phyloP scores from a whole-genome alignment of 345 rosid genomes.

The Combretum micranthum region DNA sequence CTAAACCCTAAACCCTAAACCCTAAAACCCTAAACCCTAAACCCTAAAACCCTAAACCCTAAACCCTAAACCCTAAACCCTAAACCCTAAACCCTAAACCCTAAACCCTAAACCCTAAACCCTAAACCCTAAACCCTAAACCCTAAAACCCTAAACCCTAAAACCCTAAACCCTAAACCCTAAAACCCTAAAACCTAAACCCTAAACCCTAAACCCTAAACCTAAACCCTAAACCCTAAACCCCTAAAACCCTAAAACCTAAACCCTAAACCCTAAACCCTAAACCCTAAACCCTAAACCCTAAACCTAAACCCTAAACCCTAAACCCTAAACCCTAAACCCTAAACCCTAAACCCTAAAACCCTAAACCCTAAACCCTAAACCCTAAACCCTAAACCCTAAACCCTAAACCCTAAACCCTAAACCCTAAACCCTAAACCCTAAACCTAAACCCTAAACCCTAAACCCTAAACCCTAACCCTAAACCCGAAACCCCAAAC shows the following conservation, averaged over 20 bases:
- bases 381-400: constrained; percentile 8
- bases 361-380: constrained; percentile 20
- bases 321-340: constrained; percentile 9
- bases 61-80: too few relatives aligned
- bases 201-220: constrained; percentile 15
- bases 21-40: too few relatives aligned
- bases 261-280: constrained; percentile 15
- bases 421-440: constrained; percentile 19
- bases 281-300: constrained; percentile 11
- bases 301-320: constrained; percentile 13
- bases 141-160: constrained; percentile 20
- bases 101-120: constrained; percentile 15
- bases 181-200: constrained; percentile 18
- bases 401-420: too few relatives aligned
- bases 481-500: constrained; percentile 7
- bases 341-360: constrained; percentile 16
- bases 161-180: constrained; percentile 25
- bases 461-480: constrained; percentile 19
- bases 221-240: constrained; percentile 13
- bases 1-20: too few relatives aligned
- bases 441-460: constrained; percentile 18
- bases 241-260: constrained; percentile 10
- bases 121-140: constrained; percentile 20
- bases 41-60: too few relatives aligned
- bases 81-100: constrained; percentile 15